Base-by-base conservation (phyloP, 176 grass and related monocot species). In the Stipa capillata region DNA sequence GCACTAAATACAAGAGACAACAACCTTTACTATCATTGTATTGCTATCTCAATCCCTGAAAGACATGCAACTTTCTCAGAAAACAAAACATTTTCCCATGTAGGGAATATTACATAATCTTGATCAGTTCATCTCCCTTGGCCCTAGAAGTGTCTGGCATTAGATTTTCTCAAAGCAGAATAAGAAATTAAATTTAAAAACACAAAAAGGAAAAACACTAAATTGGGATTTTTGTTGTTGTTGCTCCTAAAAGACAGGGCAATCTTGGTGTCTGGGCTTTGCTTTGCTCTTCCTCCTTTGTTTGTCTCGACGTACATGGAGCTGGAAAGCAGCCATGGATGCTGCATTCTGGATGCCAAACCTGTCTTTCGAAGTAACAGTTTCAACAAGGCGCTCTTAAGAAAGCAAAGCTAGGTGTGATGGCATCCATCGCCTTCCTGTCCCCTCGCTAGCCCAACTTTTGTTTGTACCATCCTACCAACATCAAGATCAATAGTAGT, bases 311-410 rank as follows among this genome's bases (percentile, higher is more conserved):
- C 34, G 37, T 52, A 33, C 68, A 68, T 79, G 59, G 51, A 80
- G 61, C 68, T 69, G 52, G 76, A 84, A 88, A 89, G 69, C 21
- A 67, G 31, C 32, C 8, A 80, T 23, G 35, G 60, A 44, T 69
- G 51, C 16, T 36, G 65, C 43, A 67, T 67, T 84, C 25, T 4
- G 34, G 86, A 88, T 84, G 69, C 82, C 87, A 81, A 89, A 54
- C 41, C 9, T 74, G 60, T 80, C 51, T 51, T 84, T 74, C 76
- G 69, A 21, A 36, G 51, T 40, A 35, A 52, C 28, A 74, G 17
- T 9, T 51, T 18, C 49, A 80, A 24, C 21, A 66, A 16, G 76
- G 5, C 69, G 52, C 61, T 53, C 66, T 34, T 61, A 24, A 54
- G 29, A 88, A 84, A 76, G 76, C 25, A 61, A 52, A 40, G 12